Evolutionary conservation across 306 rosid genomes (phyloP).

Genomic region (Dryas alaskensis): DNA sequence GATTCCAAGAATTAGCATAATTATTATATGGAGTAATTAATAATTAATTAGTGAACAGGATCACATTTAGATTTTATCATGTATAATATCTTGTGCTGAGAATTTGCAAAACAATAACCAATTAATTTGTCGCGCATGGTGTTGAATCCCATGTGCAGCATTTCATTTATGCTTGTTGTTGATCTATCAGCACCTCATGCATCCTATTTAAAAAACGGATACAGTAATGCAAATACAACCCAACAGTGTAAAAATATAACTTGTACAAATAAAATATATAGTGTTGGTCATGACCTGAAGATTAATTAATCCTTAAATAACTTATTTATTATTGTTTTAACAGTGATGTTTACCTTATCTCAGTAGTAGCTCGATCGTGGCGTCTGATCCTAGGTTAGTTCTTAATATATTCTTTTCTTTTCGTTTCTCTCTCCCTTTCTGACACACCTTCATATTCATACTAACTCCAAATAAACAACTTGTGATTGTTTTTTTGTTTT

Average conservation of each 20-base stretch:
- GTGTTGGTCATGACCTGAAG: neutral
- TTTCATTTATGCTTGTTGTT: neutral
- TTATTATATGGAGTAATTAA: neutral
- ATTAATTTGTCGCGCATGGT: neutral
- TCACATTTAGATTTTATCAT: neutral
- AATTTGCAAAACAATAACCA: neutral
- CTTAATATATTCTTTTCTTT: neutral
- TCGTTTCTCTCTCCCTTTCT: neutral
- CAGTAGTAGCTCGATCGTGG: neutral
- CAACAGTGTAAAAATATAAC: neutral
- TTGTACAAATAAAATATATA: neutral
- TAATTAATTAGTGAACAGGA: neutral
- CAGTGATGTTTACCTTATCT: neutral
- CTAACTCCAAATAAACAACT: neutral
- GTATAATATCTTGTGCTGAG: neutral
- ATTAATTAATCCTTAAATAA: neutral
- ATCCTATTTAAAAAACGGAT: neutral
- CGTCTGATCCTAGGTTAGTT: conserved; percentile 14
- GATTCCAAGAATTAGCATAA: conserved; percentile 1
- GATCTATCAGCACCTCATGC: neutral
- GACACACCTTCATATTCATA: neutral
- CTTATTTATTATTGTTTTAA: neutral
- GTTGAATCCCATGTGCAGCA: neutral
- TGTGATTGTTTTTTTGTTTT: neutral
- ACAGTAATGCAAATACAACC: neutral